Conservation (phyloP, 1,284 basidiomycete species). For the Taiwanofungus camphoratus region DNA sequence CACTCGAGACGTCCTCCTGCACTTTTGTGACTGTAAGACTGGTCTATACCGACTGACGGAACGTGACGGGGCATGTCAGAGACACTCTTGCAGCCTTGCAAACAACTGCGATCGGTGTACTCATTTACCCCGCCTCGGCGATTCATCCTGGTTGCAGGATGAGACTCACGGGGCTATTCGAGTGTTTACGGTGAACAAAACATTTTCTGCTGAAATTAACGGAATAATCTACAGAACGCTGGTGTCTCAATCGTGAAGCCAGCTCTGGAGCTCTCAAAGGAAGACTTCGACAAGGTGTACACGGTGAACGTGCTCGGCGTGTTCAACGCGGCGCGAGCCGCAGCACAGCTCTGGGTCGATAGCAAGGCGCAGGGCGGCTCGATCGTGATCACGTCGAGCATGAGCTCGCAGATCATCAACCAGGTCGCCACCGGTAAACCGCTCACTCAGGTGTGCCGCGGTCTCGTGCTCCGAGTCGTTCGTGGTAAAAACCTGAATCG, state of each 20-base stretch:
- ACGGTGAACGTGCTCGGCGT: constrained; percentile 36
- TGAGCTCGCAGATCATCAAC: constrained; percentile 47
- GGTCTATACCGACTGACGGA: no score
- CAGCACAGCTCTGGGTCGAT: constrained; percentile 31
- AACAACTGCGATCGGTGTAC: no score
- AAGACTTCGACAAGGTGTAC: constrained; percentile 38
- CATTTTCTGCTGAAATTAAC: neutral
- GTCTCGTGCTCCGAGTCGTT: neutral
- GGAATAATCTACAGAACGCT: constrained; percentile 37
- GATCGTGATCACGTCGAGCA: constrained; percentile 45
- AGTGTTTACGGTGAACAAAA: no score
- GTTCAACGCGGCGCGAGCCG: constrained; percentile 38
- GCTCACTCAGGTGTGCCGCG: constrained; percentile 31
- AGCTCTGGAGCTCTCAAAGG: constrained; percentile 37
- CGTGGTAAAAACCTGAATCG: neutral
- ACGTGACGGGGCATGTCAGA: no score
- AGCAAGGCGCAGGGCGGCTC: constrained; percentile 23
- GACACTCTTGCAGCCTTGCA: no score
- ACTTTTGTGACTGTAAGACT: no score
- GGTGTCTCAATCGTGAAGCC: constrained; percentile 45
- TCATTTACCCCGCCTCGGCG: no score
- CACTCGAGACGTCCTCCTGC: neutral
- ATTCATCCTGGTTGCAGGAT: no score
- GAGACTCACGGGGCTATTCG: no score
- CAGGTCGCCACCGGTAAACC: constrained; percentile 28